phyloP scores from a whole-genome alignment of 169 alveolate genomes.

The Eimeria acervulina region DNA sequence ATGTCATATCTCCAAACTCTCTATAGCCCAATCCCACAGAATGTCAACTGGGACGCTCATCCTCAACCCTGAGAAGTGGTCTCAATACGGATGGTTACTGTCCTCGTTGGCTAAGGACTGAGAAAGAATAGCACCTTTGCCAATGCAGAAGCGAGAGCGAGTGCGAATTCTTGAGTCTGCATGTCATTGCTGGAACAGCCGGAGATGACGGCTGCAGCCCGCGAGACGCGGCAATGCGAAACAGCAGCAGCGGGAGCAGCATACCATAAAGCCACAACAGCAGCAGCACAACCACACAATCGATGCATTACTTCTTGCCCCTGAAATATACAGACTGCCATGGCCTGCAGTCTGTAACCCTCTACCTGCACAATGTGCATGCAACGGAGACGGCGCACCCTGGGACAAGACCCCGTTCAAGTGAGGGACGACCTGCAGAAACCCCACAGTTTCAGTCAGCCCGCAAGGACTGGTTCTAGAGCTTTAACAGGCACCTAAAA shows the following conservation, averaged over 20 bases:
- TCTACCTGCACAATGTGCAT: not conserved
- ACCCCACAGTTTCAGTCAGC: not conserved
- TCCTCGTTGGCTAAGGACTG: not conserved
- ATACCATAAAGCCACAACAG: not conserved
- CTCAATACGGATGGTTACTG: not conserved
- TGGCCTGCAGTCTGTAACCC: not conserved
- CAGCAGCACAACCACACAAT: not conserved
- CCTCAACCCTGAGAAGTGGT: not conserved
- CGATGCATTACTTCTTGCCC: not conserved
- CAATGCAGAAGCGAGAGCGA: conserved; percentile 78
- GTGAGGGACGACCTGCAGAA: conserved; percentile 42
- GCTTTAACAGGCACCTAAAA: not conserved
- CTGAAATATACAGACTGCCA: not conserved
- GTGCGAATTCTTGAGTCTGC: conserved; percentile 84
- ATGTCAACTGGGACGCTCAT: not conserved
- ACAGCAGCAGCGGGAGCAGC: conserved; percentile 23
- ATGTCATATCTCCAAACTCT: not conserved
- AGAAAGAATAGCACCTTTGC: conserved; percentile 21
- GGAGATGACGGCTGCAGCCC: conserved; percentile 76
- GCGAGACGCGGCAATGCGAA: not conserved
- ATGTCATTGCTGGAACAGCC: conserved; percentile 78
- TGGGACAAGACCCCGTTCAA: conserved; percentile 39
- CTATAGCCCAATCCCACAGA: not conserved
- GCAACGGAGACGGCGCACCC: conserved; percentile 33
- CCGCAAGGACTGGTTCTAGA: not conserved